Base-by-base conservation (phyloP, 371 early-diverging fungal genomes). In the Mortierella sp. region DNA sequence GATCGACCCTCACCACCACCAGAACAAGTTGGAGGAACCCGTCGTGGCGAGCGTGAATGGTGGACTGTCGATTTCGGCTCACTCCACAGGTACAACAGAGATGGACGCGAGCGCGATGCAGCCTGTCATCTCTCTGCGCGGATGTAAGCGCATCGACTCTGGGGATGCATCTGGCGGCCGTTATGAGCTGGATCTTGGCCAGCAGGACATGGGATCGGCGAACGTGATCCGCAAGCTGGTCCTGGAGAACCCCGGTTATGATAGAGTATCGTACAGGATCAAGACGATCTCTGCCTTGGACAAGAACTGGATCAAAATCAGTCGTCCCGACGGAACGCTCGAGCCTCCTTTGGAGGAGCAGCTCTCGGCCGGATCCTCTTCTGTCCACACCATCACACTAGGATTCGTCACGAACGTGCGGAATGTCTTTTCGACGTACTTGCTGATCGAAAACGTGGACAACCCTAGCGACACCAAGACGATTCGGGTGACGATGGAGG, bases 101-200 rank as follows among this genome's bases (percentile, higher is more conserved):
- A 43, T 68, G 52, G 83, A 78, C 43, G 24, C 69, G 19, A 74
- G 69, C 9, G 45, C 66, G 4, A 11, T 79, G 45, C 68, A 76
- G 24, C 82, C 88, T 22, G 64, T 77, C 41, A 85, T 92, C 31
- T 76, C 79, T 13, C 71, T 93, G 48, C 87, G 91, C 22, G 91
- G 92, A 2, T 91, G 93, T 67, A 92, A 92, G 67, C 79, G 90
- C 11, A 82, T 91, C 39, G 80, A 79, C 52, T 87, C 85, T 43
- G 67, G 77, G 13, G 74, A 79, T 5, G 87, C 90, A 13, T 41
- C 87, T 14, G 89, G 89, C 45, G 92, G 91, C 14, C 86, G 93
- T 19, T 93, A 87, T 77, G 93, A 92, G 47, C 85, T 94, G 13
- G 92, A 93, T 80, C 85, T 94, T n/a, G 95, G 95, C 19, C 95